phyloP scores from a whole-genome alignment of 1,139 yeast species.

The Suhomyces bolitotheri region DNA sequence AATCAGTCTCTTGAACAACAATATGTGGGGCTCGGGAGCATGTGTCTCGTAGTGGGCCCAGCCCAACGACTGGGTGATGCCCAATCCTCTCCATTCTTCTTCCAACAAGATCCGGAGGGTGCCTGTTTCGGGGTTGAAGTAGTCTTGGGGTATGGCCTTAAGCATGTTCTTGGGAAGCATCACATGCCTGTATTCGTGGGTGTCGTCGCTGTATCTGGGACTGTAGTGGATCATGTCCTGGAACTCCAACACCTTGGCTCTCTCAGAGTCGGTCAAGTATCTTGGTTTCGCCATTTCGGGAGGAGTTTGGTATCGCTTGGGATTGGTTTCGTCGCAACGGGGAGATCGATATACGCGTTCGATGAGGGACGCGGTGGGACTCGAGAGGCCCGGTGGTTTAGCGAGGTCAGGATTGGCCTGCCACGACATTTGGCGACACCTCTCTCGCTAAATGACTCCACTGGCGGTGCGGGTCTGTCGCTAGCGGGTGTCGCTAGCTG shows the following conservation, averaged over 20 bases:
- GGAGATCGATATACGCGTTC: conserved; percentile 1
- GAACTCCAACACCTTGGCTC: conserved; percentile 84
- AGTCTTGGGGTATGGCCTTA: conserved; percentile 93
- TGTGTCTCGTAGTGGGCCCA: conserved; percentile 99
- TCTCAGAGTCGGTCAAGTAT: conserved; percentile 77
- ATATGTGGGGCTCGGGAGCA: conserved; percentile 96
- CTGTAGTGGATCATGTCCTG: conserved; percentile 95
- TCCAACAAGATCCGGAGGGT: conserved; percentile 87
- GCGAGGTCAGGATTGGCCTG: no score
- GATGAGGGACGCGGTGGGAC: no score
- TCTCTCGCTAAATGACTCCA: no score
- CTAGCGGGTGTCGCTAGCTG: no score
- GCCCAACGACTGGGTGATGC: conserved; percentile 95
- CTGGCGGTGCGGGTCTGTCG: no score
- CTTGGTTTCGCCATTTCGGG: conserved; percentile 52
- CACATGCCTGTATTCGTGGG: conserved; percentile 86
- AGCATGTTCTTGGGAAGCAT: conserved; percentile 96
- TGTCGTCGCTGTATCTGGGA: conserved; percentile 86
- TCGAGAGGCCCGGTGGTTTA: neutral
- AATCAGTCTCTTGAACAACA: conserved; percentile 75
- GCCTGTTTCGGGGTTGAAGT: conserved; percentile 92
- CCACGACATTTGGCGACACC: no score
- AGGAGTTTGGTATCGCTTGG: neutral
- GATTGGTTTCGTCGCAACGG: conserved; percentile 3
- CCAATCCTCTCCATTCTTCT: conserved; percentile 98